These are phyloP conservation scores for Leptographium galeiforme DNA, from an alignment of 2,329 filamentous ascomycete genomes.

Conservation along the genomic window DNA sequence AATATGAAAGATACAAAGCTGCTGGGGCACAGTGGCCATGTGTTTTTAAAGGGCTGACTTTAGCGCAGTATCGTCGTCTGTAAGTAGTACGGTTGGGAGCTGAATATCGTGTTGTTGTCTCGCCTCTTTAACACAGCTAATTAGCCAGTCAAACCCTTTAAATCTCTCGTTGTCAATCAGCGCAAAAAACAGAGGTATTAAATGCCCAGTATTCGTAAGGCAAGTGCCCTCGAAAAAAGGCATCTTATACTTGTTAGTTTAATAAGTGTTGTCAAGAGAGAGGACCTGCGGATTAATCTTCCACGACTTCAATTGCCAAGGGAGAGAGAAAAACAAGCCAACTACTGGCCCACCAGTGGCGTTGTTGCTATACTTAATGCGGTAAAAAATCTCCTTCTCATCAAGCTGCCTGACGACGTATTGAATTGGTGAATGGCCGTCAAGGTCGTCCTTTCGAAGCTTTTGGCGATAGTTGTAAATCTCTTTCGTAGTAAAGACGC, in stretches of 20 bases:
- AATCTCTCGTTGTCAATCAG: background rate
- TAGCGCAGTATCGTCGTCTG: background rate
- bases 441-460: background rate
- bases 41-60: background rate
- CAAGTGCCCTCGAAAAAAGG: background rate
- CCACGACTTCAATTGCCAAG: background rate
- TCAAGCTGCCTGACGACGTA: background rate
- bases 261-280: background rate
- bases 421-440: background rate
- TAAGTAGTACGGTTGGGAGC: background rate
- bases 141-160: background rate
- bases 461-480: background rate
- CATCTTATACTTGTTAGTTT: background rate
- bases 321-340: background rate
- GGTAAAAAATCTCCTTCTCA: background rate
- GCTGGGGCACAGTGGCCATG: background rate
- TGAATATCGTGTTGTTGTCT: background rate
- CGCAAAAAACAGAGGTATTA: background rate
- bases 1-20: background rate
- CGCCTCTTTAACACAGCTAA: background rate
- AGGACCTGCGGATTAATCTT: background rate
- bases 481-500: background rate
- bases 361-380: background rate
- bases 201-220: background rate
- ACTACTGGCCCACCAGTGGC: background rate